Evolutionary conservation across 108 stramenopile genomes (phyloP).

Genomic region (Cyclotella choctawhatcheeana): DNA sequence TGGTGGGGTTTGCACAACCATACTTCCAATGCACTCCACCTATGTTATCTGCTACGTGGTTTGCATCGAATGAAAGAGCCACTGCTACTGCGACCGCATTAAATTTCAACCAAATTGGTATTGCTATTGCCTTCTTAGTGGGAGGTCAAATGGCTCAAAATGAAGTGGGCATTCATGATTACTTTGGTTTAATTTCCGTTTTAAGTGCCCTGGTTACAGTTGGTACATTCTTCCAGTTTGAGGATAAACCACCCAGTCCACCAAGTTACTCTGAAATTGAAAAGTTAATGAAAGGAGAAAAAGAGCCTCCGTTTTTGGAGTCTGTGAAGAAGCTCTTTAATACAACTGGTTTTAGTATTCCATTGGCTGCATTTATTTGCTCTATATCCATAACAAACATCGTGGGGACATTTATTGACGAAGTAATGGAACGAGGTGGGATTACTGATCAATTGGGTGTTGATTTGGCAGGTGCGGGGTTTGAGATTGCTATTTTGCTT

Average conservation of each 20-base stretch:
- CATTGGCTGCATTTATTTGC: slow-evolving; percentile 83
- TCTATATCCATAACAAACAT: slow-evolving; percentile 86
- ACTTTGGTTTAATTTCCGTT: slow-evolving; percentile 50
- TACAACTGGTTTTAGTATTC: slow-evolving; percentile 67
- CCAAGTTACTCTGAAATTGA: slow-evolving; percentile 53
- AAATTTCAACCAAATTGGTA: slow-evolving; percentile 66
- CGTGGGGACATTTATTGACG: slow-evolving; percentile 89
- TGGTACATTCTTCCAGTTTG: slow-evolving; percentile 48
- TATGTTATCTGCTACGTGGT: slow-evolving; percentile 57
- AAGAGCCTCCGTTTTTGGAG: slow-evolving; percentile 82
- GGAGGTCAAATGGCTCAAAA: slow-evolving; percentile 52
- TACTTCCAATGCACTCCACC: slow-evolving; percentile 70
- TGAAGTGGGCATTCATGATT: slow-evolving; percentile 52
- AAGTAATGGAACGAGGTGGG: slow-evolving; percentile 87
- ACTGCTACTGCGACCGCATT: slow-evolving; percentile 58
- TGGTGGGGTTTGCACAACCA: slow-evolving; percentile 60
- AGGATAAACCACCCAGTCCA: slow-evolving; percentile 43
- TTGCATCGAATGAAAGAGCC: slow-evolving; percentile 57
- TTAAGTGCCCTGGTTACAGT: slow-evolving; percentile 32
- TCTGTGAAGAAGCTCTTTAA: slow-evolving; percentile 76
- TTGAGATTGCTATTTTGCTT: slow-evolving; percentile 81
- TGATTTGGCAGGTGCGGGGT: slow-evolving; percentile 90
- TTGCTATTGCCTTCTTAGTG: slow-evolving; percentile 59
- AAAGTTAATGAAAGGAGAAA: slow-evolving; percentile 58
- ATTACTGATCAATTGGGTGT: slow-evolving; percentile 77